Percentiles rank a stretch among this genome's conserved stretches.
Evolutionary conservation across 768 basidiomycete genomes (phyloP).

Genomic region (Collybia nuda): DNA sequence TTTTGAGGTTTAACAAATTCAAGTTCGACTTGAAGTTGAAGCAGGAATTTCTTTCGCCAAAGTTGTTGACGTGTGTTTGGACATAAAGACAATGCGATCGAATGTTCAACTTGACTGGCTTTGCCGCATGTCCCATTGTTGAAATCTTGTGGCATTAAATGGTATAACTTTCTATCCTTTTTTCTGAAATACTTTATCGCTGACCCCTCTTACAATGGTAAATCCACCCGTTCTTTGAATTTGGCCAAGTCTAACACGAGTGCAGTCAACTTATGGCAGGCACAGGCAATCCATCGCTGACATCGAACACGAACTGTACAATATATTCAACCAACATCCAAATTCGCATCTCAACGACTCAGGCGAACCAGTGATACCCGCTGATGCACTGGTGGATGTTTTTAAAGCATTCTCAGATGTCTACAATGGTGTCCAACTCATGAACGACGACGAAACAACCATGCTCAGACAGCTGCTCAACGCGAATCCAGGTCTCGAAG

Average conservation of each 20-base stretch:
- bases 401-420: constrained; percentile 61
- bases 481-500: constrained; percentile 60
- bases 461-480: constrained; percentile 59
- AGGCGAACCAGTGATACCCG: constrained; percentile 68
- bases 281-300: constrained; percentile 70
- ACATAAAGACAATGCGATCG: too few relatives aligned
- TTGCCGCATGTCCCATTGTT: constrained; percentile 1
- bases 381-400: constrained; percentile 68
- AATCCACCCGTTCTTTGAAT: background rate
- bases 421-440: constrained; percentile 61
- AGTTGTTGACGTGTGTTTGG: too few relatives aligned
- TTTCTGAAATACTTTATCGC: background rate
- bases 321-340: constrained; percentile 68
- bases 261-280: constrained; percentile 43
- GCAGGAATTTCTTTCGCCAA: too few relatives aligned
- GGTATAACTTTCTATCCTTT: constrained; percentile 15
- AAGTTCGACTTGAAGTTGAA: too few relatives aligned
- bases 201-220: constrained; percentile 9
- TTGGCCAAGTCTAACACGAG: background rate
- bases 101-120: background rate
- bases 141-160: constrained; percentile 17
- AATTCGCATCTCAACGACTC: constrained; percentile 55
- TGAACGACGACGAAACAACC: constrained; percentile 61
- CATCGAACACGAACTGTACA: constrained; percentile 67
- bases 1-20: too few relatives aligned